Evolutionary conservation across 2,329 filamentous ascomycete genomes (phyloP).

Genomic region (Cytospora leucostoma): DNA sequence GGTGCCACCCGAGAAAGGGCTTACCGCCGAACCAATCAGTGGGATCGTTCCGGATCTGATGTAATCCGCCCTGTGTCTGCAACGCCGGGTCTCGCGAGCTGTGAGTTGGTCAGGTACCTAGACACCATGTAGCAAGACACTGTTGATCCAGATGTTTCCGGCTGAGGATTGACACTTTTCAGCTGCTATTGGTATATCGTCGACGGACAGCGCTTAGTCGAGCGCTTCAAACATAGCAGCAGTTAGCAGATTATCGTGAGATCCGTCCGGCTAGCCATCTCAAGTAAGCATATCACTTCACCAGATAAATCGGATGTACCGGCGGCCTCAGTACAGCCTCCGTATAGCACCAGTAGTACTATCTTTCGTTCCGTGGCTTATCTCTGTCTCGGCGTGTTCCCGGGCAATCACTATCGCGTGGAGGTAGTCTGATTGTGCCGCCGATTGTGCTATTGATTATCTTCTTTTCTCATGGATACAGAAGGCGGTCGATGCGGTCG

Average conservation of each 20-base stretch:
- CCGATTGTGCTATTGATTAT: not conserved
- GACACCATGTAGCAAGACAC: not conserved
- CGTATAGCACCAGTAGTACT: too few relatives aligned
- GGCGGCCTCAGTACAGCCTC: too few relatives aligned
- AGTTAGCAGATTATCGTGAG: slow-evolving; percentile 22
- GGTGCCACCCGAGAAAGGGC: slow-evolving; percentile 21
- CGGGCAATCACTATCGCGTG: not conserved
- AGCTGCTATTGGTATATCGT: slow-evolving; percentile 14
- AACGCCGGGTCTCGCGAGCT: not conserved
- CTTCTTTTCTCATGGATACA: not conserved
- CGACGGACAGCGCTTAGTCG: not conserved
- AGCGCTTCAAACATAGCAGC: slow-evolving; percentile 12
- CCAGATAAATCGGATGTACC: not conserved
- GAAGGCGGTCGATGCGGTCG: not conserved
- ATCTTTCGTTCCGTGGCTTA: not conserved
- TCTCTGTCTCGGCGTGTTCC: not conserved
- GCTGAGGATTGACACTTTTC: slow-evolving; percentile 7
- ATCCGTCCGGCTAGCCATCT: slow-evolving; percentile 7
- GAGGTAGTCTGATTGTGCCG: not conserved
- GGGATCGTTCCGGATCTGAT: slow-evolving; percentile 20
- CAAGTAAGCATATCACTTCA: not conserved
- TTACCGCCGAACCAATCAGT: slow-evolving; percentile 18
- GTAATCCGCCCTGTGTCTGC: slow-evolving; percentile 16
- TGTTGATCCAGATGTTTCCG: slow-evolving; percentile 5
- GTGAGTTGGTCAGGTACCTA: not conserved